Evolutionary conservation across 208 protist species (phyloP).

Genomic region (Leishmania braziliensis): DNA sequence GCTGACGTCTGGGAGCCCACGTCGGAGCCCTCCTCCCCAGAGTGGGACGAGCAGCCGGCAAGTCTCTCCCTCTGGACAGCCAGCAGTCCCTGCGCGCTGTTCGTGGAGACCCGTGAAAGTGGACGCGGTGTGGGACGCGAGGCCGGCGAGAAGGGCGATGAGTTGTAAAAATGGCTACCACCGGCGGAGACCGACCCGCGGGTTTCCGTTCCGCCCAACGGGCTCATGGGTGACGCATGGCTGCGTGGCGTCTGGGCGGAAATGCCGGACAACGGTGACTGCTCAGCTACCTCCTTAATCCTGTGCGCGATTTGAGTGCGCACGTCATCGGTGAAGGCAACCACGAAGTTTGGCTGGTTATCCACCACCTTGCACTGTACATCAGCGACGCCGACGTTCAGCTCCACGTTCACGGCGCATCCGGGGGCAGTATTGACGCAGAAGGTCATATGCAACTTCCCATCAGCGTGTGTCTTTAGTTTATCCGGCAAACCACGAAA

Average conservation of each 20-base stretch:
- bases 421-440: constrained; percentile 60
- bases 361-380: constrained; percentile 80
- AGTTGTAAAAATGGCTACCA: constrained; percentile 41
- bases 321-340: constrained; percentile 77
- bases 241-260: constrained; percentile 4
- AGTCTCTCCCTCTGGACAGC: constrained; percentile 17
- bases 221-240: constrained; percentile 7
- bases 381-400: constrained; percentile 77
- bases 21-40: constrained; percentile 20
- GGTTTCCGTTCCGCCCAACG: constrained; percentile 6
- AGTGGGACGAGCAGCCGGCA: constrained; percentile 12
- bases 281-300: constrained; percentile 62
- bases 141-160: constrained; percentile 20
- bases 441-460: constrained; percentile 76
- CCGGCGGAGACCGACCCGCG: neutral
- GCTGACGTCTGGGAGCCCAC: constrained; percentile 13
- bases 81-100: constrained; percentile 19
- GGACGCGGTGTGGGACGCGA: constrained; percentile 16
- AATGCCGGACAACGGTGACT: constrained; percentile 5
- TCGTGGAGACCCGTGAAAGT: constrained; percentile 23
- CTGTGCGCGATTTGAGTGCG: constrained; percentile 59
- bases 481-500: constrained; percentile 26
- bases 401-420: constrained; percentile 62
- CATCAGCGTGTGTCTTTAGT: constrained; percentile 53
- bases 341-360: constrained; percentile 73